Evolutionary conservation across 257 asterid genomes (phyloP).

Genomic region (Ligustrum vulgare): DNA sequence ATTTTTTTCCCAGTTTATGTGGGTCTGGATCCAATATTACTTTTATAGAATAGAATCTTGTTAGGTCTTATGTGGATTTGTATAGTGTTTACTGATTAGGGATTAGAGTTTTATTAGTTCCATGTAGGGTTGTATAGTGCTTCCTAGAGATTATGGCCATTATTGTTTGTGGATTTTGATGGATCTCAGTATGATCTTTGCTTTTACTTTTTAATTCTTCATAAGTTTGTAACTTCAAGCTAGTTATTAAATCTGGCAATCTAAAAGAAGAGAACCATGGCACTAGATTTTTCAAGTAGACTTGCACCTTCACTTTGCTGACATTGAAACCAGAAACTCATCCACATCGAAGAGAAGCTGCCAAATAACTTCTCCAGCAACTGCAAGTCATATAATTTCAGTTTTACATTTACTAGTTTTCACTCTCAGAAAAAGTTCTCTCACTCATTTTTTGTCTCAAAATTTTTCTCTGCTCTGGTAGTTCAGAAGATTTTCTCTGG

Average conservation of each 20-base stretch:
- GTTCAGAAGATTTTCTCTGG: neutral
- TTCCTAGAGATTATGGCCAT: neutral
- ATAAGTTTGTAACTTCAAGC: neutral
- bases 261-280: neutral
- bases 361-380: neutral
- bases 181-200: neutral
- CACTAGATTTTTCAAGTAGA: neutral
- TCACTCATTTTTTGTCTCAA: neutral
- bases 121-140: neutral
- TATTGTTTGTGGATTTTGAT: neutral
- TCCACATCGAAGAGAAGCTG: neutral
- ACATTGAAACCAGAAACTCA: neutral
- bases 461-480: neutral
- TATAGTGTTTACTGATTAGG: neutral
- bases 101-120: neutral
- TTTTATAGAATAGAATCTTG: neutral
- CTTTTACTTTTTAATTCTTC: neutral
- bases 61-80: neutral
- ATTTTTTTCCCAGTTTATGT: neutral
- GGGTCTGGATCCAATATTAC: neutral
- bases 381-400: neutral
- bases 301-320: neutral
- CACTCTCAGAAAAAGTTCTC: neutral
- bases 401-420: neutral
- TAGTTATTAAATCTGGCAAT: neutral